Conservation (phyloP, 169 alveolate species). For the Plasmodium vivax region DNA sequence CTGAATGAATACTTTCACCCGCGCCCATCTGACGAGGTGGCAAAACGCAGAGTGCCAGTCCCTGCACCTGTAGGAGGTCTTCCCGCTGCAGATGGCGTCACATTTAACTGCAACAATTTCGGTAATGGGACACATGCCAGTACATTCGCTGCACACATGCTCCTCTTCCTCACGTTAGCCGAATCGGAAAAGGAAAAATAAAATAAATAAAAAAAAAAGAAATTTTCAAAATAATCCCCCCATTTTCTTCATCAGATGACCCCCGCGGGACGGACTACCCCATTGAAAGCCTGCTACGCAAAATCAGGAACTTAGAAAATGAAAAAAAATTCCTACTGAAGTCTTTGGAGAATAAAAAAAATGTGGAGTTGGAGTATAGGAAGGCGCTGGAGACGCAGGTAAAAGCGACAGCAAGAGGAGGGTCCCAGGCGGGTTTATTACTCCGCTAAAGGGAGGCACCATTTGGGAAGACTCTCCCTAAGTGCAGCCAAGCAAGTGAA, state of each 20-base stretch:
- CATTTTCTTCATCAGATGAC: background rate
- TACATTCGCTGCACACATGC: background rate
- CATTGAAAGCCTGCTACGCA: conserved; percentile 33
- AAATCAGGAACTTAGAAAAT: conserved; percentile 58
- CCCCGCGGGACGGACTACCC: background rate
- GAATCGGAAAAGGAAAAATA: background rate
- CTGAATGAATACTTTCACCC: background rate
- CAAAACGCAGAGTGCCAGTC: background rate
- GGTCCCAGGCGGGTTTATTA: background rate
- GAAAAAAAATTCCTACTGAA: conserved; percentile 46
- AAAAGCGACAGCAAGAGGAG: background rate
- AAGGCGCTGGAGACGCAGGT: conserved; percentile 62
- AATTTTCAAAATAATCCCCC: background rate
- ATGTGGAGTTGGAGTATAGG: conserved; percentile 42
- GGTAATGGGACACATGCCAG: background rate
- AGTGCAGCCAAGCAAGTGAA: background rate
- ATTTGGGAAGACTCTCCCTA: background rate
- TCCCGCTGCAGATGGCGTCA: background rate
- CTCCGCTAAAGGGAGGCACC: background rate
- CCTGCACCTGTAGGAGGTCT: background rate
- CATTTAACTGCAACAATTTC: background rate
- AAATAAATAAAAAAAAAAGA: background rate
- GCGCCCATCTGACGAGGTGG: background rate
- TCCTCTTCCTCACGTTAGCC: background rate
- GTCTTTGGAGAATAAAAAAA: conserved; percentile 46